Percentiles rank a stretch among this genome's conserved stretches.
phyloP scores from a whole-genome alignment of 345 rosid species.

The Gossypium herbaceum region DNA sequence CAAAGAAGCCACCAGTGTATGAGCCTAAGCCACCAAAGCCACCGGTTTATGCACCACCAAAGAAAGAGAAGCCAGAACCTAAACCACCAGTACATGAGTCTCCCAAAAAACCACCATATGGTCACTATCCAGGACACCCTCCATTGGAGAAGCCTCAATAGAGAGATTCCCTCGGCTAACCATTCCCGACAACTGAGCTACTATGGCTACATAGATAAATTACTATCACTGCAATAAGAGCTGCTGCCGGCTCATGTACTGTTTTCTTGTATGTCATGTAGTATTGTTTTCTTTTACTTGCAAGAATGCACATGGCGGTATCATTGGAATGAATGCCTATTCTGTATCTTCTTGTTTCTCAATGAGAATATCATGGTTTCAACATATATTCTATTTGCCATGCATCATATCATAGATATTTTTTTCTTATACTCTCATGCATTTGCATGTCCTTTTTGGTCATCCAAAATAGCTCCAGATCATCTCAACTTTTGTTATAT shows the following conservation, averaged over 20 bases:
- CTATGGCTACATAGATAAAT: neutral
- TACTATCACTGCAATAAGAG: constrained; percentile 15
- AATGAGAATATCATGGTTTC: neutral
- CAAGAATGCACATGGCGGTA: too few relatives aligned
- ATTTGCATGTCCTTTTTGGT: neutral
- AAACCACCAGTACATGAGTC: neutral
- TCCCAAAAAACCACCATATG: neutral
- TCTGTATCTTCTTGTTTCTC: neutral
- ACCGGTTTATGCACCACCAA: neutral
- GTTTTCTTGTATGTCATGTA: neutral
- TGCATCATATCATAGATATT: neutral
- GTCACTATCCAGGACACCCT: constrained; percentile 14
- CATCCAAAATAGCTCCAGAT: neutral
- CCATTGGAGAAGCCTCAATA: neutral
- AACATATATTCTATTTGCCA: neutral
- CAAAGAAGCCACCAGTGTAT: constrained; percentile 9
- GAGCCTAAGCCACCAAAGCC: constrained; percentile 18
- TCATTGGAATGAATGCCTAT: too few relatives aligned
- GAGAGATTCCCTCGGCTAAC: neutral
- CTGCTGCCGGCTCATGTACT: neutral
- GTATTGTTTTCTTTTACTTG: neutral
- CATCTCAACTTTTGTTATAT: neutral
- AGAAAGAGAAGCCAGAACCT: neutral
- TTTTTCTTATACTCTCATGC: neutral
- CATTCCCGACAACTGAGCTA: neutral